Evolutionary conservation across 2,329 filamentous ascomycete genomes (phyloP), one percentile per base, ranked within the genome.

Genomic region (Fusarium phyllophilum): DNA sequence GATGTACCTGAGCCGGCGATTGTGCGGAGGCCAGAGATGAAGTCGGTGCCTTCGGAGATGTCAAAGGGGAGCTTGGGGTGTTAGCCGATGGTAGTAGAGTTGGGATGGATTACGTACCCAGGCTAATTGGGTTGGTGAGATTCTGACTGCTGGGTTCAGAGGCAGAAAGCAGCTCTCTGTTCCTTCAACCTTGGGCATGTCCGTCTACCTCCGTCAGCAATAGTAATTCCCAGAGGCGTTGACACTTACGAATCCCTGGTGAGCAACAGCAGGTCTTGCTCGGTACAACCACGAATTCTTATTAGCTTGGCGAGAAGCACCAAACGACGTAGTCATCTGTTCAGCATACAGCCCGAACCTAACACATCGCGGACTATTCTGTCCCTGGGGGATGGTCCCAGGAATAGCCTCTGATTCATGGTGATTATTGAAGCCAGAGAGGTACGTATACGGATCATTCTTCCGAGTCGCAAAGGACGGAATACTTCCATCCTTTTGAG

Each of bases 401-500:
- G 84, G 84, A 15, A 86, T 80, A 3, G 84, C 84, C 62, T 86
- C 85, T 9, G 85, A 86, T 69, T 77, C 75, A 49, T 78, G 77
- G n/a, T 66, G 78, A 72, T 90, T 90, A 46, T 85, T 85, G 77
- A 90, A 89, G 8, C 88, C 88, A 11, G 85, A 78, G 82, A 88
- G 87, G 69, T 90, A 90, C 80, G 88, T 65, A 42, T 90, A 79
- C 80, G 87, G 78, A 83, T 84, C 59, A 49, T 80, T 80, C 39
- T 78, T 77, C n/a, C 79, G 71, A 0, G 82, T 84, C 8, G 81
- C 83, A 73, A 90, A 90, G 1, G 87, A 89, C 17, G 87, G 88
- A 33, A 89, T 85, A 0, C 82, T 76, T 1, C 85, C 88, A 77
- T 90, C 84, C 75, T 89, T 85, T 73, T 90, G 88, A n/a, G 88